Base-by-base conservation (phyloP, 495 filamentous ascomycete species). In the Xylaria bambusicola region DNA sequence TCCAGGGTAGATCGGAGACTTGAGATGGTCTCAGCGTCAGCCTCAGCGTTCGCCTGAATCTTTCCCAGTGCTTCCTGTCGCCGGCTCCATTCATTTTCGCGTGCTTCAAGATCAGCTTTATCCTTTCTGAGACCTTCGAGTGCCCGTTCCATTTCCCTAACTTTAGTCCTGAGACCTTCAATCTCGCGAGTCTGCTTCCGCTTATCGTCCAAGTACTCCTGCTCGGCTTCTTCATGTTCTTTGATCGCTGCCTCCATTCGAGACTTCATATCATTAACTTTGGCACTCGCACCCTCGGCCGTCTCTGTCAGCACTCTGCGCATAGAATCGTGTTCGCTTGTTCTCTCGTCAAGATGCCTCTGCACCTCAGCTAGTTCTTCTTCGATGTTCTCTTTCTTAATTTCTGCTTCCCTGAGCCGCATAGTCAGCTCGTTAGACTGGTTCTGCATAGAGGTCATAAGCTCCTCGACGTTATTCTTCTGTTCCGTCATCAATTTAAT, bases 281-380 rank as follows among this genome's bases (percentile, higher is more conserved):
- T 89, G 35, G 79, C 75, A 35, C 96, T 92, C 10, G 94, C 82
- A 40, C 91, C 82, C 55, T 88, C 81, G 68, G 97, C 92, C 21
- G 91, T 91, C 56, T 98, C 94, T 45, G 86, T 87, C 7, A 98
- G 79, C 47, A 98, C 78, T 23, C 92, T 81, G 36, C 94, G 84
- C 93, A 98, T 97, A 1, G 91, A 97, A 72, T 98, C 93, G 2
- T 86, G 91, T 73, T 98, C 95, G 21, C 94, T 85, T n/a, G 90
- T 93, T 17, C 95, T 86, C 73, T 98, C 95, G 41, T 79, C 84
- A n/a, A 98, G 82, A 50, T 97, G 82, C 46, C 91, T 83, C 58
- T 96, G 92, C 13, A 90, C 86, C 66, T 98, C 95, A 17, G 85
- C 84, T 7, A 97, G 79, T 68, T 98, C 94, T 75, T 98, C 94